phyloP scores from a whole-genome alignment of 2,329 filamentous ascomycete genomes.

The Metarhizium humberi region DNA sequence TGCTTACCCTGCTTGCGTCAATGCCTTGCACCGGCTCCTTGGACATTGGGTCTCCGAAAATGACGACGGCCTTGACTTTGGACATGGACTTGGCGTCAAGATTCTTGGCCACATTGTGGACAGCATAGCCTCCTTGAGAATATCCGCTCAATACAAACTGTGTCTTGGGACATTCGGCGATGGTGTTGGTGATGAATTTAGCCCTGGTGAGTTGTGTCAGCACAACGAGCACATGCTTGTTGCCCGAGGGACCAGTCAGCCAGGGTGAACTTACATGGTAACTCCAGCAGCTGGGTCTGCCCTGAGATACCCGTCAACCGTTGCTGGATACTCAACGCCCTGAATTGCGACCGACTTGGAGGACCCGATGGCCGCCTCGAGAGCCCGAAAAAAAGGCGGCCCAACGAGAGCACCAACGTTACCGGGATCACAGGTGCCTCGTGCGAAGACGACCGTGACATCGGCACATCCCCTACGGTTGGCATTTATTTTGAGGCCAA shows the following conservation, averaged over 20 bases:
- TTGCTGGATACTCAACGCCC: conserved; percentile 19
- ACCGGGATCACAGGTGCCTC: conserved; percentile 20
- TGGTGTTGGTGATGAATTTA: conserved; percentile 18
- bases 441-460: conserved; percentile 19
- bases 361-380: conserved; percentile 7
- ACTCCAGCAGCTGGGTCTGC: conserved; percentile 12
- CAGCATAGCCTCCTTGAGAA: conserved; percentile 18
- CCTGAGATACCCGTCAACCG: conserved; percentile 15
- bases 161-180: conserved; percentile 16
- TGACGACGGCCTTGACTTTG: conserved; percentile 19
- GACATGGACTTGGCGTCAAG: conserved; percentile 14
- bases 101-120: conserved; percentile 16
- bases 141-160: conserved; percentile 18
- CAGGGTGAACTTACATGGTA: conserved; percentile 12
- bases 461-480: conserved; percentile 14
- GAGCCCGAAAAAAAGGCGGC: conserved; percentile 16
- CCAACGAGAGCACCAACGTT: conserved; percentile 20
- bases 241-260: neutral
- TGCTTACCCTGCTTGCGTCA: conserved; percentile 10
- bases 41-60: conserved; percentile 21
- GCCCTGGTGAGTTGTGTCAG: conserved; percentile 19
- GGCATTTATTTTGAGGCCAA: conserved; percentile 8
- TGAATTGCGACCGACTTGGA: conserved; percentile 13
- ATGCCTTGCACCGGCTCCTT: conserved; percentile 13
- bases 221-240: neutral